Evolutionary conservation across 1,139 yeast genomes (phyloP), one percentile per base, ranked within the genome.

Genomic region (Sugiyamaella pinicola): DNA sequence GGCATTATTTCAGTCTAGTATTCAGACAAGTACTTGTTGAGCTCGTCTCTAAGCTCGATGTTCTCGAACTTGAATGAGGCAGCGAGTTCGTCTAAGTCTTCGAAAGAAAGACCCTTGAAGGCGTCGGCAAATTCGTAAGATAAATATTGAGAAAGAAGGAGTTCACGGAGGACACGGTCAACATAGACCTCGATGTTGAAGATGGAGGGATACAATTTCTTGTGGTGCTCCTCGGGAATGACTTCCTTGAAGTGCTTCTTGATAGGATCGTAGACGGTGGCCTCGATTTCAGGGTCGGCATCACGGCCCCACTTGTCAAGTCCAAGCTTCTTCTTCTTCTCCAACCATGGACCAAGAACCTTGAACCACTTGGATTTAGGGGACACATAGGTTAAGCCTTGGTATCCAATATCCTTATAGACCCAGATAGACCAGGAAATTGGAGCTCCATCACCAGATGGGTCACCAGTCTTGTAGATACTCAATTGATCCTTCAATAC

Each of bases 341-440:
- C 61, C 47, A 76, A 65, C 68, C 71, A 76, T 6, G 58, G 57
- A 68, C 76, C 76, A 49, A 76, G 70, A 2, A 75, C 64, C 56
- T 70, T 52, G 61, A 63, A 74, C 73, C 77, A 75, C 56, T 72
- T 70, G 52, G 78, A 73, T 24, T 71, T 61, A 17, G 79, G 78
- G 8, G 71, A 63, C 19, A 75, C 79, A 56, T 70, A 75, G 24
- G 77, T 71, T 56, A 76, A 64, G 3, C 79, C 80, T 65, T 76
- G 80, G 62, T 67, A 75, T 1, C 80, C 80, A 62, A 76, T 75
- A 61, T 76, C 80, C 62, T 76, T 76, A 65, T 77, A 76, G 10
- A 76, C 68, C 80, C 80, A 76, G 58, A 76, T 76, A 2, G 79
- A 74, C 80, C 80, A 76, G 31, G 72, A 60, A 49, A 76, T 75